Evolutionary conservation across 352 stramenopile species (phyloP).

Genomic region (Phytophthora pseudosyringae): DNA sequence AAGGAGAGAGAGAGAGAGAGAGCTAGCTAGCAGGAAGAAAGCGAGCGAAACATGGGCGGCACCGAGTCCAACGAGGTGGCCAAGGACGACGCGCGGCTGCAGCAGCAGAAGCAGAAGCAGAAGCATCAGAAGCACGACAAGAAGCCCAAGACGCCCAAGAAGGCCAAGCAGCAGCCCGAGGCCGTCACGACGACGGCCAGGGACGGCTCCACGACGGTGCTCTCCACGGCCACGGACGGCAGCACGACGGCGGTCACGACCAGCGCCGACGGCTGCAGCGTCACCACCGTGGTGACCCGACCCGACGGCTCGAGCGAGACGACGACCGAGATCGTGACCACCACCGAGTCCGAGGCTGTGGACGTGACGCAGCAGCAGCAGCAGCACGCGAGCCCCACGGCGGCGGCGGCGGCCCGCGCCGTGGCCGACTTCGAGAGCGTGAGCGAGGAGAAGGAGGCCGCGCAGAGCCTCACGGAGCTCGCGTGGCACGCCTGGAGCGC

Average conservation of each 20-base stretch:
- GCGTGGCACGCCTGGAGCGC: conserved; percentile 42
- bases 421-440: conserved; percentile 44
- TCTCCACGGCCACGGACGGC: conserved; percentile 27
- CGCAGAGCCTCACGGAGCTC: conserved; percentile 31
- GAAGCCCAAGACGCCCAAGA: conserved; percentile 6
- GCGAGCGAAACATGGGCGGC: conserved; percentile 42
- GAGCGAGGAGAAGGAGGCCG: conserved; percentile 35
- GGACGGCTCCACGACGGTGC: conserved; percentile 23
- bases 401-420: conserved; percentile 21
- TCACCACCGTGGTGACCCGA: conserved; percentile 36
- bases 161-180: conserved; percentile 4
- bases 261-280: conserved; percentile 30
- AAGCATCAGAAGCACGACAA: too few relatives aligned
- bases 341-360: conserved; percentile 31
- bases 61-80: conserved; percentile 36
- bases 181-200: conserved; percentile 15
- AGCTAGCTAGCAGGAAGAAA: conserved; percentile 10
- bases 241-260: conserved; percentile 41
- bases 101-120: too few relatives aligned
- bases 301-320: conserved; percentile 36
- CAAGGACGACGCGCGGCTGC: conserved; percentile 33
- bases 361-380: conserved; percentile 20
- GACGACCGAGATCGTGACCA: conserved; percentile 36
- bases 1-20: conserved; percentile 2
- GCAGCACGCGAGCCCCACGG: conserved; percentile 25